Conservation (phyloP, 345 rosid genomes). For the Clarkia xantiana region DNA sequence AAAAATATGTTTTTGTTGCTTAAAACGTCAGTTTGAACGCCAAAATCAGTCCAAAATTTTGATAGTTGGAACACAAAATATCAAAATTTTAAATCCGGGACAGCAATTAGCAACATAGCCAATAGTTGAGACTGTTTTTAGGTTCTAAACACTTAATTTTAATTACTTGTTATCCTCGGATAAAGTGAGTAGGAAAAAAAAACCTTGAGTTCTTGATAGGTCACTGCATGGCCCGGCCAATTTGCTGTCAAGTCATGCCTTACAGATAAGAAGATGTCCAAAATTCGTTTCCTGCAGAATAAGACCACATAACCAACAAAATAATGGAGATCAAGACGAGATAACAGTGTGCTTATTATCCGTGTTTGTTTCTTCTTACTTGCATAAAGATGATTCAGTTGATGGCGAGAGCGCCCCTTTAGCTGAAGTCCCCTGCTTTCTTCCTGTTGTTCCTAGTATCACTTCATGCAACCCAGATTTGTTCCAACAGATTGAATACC, state of each 20-base stretch:
- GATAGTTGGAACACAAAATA: too few species aligned
- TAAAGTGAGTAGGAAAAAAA: neutral
- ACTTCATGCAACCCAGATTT: constrained; percentile 79
- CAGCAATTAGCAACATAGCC: too few species aligned
- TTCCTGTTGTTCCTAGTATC: constrained; percentile 80
- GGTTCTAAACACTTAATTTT: neutral
- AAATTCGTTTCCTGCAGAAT: constrained; percentile 33
- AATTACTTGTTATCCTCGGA: neutral
- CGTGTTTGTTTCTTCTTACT: constrained; percentile 32
- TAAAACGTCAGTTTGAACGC: too few species aligned
- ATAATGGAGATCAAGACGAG: neutral
- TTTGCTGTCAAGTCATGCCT: constrained; percentile 13
- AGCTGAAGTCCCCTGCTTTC: constrained; percentile 89
- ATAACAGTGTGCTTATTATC: neutral
- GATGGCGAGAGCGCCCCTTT: constrained; percentile 72
- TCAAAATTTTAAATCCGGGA: neutral
- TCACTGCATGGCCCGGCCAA: constrained; percentile 14
- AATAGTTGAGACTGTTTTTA: too few species aligned
- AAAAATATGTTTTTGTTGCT: too few species aligned
- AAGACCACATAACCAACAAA: neutral
- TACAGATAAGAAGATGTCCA: constrained; percentile 39
- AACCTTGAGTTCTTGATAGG: constrained; percentile 81
- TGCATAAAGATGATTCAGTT: constrained; percentile 72
- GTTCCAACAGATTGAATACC: constrained; percentile 89
- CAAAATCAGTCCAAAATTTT: too few species aligned